Base-by-base conservation (phyloP, 2,329 filamentous ascomycete species). In the Fusarium aywerte region DNA sequence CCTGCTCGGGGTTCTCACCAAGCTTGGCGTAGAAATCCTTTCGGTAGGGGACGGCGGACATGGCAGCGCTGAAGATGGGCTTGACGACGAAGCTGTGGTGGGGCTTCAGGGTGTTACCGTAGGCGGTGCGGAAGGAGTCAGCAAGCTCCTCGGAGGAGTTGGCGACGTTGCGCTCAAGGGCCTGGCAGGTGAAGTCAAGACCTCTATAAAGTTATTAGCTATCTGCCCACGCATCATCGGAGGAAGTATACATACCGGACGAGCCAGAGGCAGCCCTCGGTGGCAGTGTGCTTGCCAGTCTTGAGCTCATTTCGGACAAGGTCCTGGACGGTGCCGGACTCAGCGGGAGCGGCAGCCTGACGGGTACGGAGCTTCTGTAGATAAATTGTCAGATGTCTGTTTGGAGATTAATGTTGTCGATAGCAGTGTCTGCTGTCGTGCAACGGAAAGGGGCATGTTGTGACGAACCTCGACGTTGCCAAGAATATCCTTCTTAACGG, bases 11-110 rank as follows among this genome's bases (percentile, higher is more conserved):
- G 75, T 92, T 87, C 20, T 83, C 82, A 35, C 92, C 93, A 40
- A 99, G 84, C 87, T 97, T 97, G 69, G 81, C 81, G 78, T 97
- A 98, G 78, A 99, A 98, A 80, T 95, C 92, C 78, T 92, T 92
- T 72, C 95, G 89, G 85, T 97, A 97, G 3, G 96, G 96, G 71
- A 92, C 95, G 18, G 93, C 94, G 72, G 88, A 87, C 93, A 99
- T 97, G 78, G 95, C 95, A 65, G 93, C 91, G 73, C 86, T 91
- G 86, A 98, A 98, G 76, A 97, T 85, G 63, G 93, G 93, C 86
- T 97, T 97, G 74, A 97, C 83, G 66, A 97, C 74, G 80, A 97
- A 93, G 76, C 85, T 89, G 85, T 99, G 96, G 83, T 97, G 89
- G 25, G 91, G 92, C 84, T 97, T 97, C 74, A 99, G 90, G 48